Conservation (phyloP, 257 asterid species). For the Hygrophila difformis region DNA sequence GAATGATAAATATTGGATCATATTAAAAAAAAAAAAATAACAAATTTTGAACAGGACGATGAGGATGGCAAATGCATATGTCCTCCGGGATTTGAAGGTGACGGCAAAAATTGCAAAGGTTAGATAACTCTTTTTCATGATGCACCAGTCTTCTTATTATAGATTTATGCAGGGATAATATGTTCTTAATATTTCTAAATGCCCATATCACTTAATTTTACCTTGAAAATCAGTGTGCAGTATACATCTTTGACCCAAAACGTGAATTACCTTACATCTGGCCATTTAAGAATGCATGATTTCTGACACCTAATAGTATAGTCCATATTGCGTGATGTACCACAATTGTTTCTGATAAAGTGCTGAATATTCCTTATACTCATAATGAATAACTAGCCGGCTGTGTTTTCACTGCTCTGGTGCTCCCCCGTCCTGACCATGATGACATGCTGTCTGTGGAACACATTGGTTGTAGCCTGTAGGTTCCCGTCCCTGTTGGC, state of each 20-base stretch:
- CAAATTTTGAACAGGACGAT: slow-evolving; percentile 37
- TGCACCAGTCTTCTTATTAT: neutral
- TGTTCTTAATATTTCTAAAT: neutral
- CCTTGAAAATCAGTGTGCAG: too few species aligned
- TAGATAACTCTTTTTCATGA: neutral
- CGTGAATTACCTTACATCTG: neutral
- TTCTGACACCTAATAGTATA: neutral
- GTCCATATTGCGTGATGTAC: neutral
- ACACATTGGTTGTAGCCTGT: too few species aligned
- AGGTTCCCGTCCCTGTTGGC: too few species aligned
- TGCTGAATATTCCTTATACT: neutral
- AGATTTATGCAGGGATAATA: neutral
- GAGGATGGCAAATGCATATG: slow-evolving; percentile 62
- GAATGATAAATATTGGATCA: slow-evolving; percentile 4
- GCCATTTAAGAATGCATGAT: neutral
- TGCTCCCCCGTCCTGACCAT: too few species aligned
- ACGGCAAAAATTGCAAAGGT: slow-evolving; percentile 70
- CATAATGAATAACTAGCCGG: neutral
- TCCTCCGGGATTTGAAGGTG: slow-evolving; percentile 69
- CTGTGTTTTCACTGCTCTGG: neutral
- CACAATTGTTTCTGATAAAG: neutral
- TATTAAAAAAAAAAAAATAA: neutral
- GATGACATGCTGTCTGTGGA: too few species aligned
- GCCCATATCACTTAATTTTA: neutral
- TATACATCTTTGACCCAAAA: neutral